Base-by-base conservation (phyloP, 2,329 filamentous ascomycete species). In the Fusarium sp. region DNA sequence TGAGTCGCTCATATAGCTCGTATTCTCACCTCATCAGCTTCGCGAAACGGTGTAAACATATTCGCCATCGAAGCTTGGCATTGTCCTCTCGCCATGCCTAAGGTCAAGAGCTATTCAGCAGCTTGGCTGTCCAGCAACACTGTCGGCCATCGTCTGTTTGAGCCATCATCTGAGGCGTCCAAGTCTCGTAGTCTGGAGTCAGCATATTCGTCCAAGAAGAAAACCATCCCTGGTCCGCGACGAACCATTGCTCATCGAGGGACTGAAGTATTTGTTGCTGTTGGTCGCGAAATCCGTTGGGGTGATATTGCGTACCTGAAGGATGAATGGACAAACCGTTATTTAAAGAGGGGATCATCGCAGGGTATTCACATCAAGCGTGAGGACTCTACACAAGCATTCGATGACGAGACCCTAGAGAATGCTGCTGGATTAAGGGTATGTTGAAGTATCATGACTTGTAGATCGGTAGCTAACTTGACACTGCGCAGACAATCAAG, bases 271-370 rank as follows among this genome's bases (percentile, higher is more conserved):
- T 98, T 98, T 79, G 91, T 94, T 18, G 95, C 95, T 26, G 91
- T 93, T 44, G 95, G 95, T 54, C 95, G 92, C 76, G 94, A 98
- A 82, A 92, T 99, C 69, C 89, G 95, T 81, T 99, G 96, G 95
- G 92, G 93, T 15, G 94, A 97, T 82, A 84, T 99, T 61, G 90
- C 91, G 57, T 90, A 91, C 66, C 82, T 98, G 78, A 97, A 97
- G 84, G 93, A 91, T 69, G 80, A 79, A 55, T 84, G 82, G 82
- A 69, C 79, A 28, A 77, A 73, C 26, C 79, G 78, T 35, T 76
- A 79, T 56, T 45, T 74, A 14, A 78, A 78, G 33, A 78, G 78
- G 44, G 80, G 79, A 38, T 67, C 78, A 44, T 79, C 79, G 53
- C 78, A 80, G 22, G 78, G 79, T 24, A 65, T 77, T 47, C 82